phyloP scores from a whole-genome alignment of 2,329 filamentous ascomycete species.

The Talaromyces marneffei region DNA sequence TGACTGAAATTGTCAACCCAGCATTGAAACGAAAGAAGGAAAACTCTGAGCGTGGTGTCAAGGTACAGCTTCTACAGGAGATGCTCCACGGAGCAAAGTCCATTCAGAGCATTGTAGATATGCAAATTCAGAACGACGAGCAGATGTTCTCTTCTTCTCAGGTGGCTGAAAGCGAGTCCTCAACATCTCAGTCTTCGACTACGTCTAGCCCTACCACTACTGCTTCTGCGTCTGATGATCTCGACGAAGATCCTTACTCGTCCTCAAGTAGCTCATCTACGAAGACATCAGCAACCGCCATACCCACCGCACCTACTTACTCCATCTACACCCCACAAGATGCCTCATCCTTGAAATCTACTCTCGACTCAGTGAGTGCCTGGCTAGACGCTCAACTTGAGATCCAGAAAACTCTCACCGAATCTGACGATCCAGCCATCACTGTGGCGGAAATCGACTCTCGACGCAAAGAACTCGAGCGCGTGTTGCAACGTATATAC shows the following conservation, averaged over 20 bases:
- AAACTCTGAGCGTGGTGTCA: constrained; percentile 61
- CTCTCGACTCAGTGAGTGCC: constrained; percentile 56
- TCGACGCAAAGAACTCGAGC: constrained; percentile 65
- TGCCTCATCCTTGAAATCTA: constrained; percentile 57
- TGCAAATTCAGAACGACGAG: constrained; percentile 67
- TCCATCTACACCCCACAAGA: constrained; percentile 69
- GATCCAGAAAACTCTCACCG: constrained; percentile 63
- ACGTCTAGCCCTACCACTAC: constrained; percentile 46
- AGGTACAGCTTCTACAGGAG: constrained; percentile 61
- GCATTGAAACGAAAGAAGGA: constrained; percentile 72
- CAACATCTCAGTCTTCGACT: constrained; percentile 35
- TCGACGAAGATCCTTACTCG: constrained; percentile 66
- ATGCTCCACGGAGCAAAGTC: constrained; percentile 65
- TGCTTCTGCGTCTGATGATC: constrained; percentile 44
- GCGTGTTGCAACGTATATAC: constrained; percentile 32
- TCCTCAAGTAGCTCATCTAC: constrained; percentile 34
- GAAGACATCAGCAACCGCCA: constrained; percentile 28
- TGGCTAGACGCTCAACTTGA: constrained; percentile 72
- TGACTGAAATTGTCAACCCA: constrained; percentile 72
- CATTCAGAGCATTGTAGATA: constrained; percentile 64
- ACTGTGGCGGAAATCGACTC: constrained; percentile 64
- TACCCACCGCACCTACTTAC: constrained; percentile 47
- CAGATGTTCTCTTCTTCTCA: constrained; percentile 52
- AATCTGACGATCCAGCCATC: constrained; percentile 69
- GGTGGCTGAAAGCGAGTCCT: constrained; percentile 36